Conservation (phyloP, 1,284 basidiomycete species). For the Pseudozyma flocculosa region DNA sequence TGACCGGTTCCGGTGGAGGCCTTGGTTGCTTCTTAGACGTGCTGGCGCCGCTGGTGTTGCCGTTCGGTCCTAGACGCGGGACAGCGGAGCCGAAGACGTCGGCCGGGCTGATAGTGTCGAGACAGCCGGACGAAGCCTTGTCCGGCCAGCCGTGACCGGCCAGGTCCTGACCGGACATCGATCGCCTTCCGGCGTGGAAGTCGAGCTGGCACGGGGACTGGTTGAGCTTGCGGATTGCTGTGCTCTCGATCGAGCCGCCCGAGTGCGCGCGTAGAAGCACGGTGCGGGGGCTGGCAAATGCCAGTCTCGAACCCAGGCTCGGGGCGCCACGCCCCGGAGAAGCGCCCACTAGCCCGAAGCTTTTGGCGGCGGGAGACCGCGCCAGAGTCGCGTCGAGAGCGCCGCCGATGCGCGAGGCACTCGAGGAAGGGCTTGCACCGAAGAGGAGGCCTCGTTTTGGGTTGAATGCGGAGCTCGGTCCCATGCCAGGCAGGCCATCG, state of each 20-base stretch:
- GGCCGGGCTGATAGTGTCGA: constrained; percentile 53
- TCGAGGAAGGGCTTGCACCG: constrained; percentile 2
- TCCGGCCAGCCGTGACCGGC: no score
- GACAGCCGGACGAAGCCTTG: constrained; percentile 11
- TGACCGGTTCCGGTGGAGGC: constrained; percentile 22
- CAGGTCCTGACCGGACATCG: no score
- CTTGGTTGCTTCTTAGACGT: no score
- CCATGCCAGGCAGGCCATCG: constrained; percentile 6
- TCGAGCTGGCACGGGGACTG: no score
- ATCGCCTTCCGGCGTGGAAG: no score
- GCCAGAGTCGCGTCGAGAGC: constrained; percentile 27
- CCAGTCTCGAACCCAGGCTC: constrained; percentile 21
- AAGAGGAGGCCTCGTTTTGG: constrained; percentile 39
- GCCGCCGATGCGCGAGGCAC: constrained; percentile 6
- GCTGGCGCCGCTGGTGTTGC: no score
- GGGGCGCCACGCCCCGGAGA: constrained; percentile 20
- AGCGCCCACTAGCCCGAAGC: constrained; percentile 7
- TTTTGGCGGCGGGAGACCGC: constrained; percentile 19
- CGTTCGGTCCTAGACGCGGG: constrained; percentile 9
- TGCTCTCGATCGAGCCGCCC: constrained; percentile 9
- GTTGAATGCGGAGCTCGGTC: constrained; percentile 18
- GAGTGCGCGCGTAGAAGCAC: constrained; percentile 38
- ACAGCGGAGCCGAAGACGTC: constrained; percentile 48
- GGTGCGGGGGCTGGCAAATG: constrained; percentile 33
- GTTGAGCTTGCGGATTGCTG: not conserved